Conservation (phyloP, 2,329 filamentous ascomycete species). For the Fusarium nematophilum region DNA sequence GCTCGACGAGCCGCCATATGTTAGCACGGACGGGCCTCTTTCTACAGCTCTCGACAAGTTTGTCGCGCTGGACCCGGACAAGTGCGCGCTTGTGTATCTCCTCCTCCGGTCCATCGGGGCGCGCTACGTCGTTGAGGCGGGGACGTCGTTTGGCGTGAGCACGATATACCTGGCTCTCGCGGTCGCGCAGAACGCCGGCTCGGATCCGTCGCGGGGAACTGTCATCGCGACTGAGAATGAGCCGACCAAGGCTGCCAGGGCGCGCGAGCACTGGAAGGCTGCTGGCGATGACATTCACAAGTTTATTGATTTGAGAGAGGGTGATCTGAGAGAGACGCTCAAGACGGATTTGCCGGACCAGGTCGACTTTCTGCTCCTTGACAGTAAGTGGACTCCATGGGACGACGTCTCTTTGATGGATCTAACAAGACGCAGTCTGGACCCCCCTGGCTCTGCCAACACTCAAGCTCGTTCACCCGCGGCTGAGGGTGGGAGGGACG, state of each 20-base stretch:
- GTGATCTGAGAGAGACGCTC: conserved; percentile 66
- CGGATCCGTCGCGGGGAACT: conserved; percentile 30
- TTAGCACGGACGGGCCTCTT: conserved; percentile 41
- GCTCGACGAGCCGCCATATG: conserved; percentile 44
- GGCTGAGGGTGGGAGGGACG: conserved; percentile 58
- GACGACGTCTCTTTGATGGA: not conserved
- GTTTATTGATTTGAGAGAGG: conserved; percentile 67
- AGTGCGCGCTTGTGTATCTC: conserved; percentile 67
- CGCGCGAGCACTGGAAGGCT: conserved; percentile 64
- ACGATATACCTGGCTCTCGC: conserved; percentile 72
- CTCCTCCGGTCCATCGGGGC: conserved; percentile 61
- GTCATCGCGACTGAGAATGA: conserved; percentile 73
- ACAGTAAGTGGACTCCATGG: conserved; percentile 61
- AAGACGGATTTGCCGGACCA: conserved; percentile 57
- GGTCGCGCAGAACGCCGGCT: conserved; percentile 58
- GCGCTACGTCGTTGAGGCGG: conserved; percentile 66
- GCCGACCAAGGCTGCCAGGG: conserved; percentile 60
- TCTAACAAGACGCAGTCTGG: conserved; percentile 60
- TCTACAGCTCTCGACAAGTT: conserved; percentile 60
- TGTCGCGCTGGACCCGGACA: conserved; percentile 69
- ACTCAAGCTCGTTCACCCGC: conserved; percentile 58
- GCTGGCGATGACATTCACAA: conserved; percentile 60
- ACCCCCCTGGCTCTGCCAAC: conserved; percentile 64
- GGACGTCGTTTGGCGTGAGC: conserved; percentile 70
- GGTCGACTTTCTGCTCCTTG: conserved; percentile 69